These are phyloP conservation scores for Echites panduratus DNA, from an alignment of 257 asterid genomes.

Conservation along the genomic window DNA sequence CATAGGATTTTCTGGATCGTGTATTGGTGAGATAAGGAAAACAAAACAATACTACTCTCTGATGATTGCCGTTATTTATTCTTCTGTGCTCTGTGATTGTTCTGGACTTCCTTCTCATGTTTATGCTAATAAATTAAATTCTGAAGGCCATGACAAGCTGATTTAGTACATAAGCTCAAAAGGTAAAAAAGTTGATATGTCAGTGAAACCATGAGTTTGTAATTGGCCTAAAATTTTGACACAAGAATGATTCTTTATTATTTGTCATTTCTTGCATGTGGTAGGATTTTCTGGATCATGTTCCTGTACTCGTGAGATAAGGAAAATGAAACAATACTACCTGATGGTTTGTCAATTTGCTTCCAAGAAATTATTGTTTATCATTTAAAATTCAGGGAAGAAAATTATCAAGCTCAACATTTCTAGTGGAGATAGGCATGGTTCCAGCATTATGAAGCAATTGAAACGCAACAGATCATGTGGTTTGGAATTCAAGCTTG, in stretches of 20 bases:
- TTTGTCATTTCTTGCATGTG: not conserved
- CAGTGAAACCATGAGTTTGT: not conserved
- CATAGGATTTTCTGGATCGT: not conserved
- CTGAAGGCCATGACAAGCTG: not conserved
- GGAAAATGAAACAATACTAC: too few relatives aligned
- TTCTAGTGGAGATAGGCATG: conserved; percentile 35
- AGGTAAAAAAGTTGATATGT: not conserved
- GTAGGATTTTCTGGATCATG: too few relatives aligned
- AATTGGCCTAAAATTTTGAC: not conserved
- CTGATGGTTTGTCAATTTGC: too few relatives aligned
- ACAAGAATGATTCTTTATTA: not conserved
- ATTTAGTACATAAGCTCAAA: not conserved
- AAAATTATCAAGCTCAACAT: conserved; percentile 61
- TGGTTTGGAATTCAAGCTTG: conserved; percentile 61
- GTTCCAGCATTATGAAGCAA: conserved; percentile 37
- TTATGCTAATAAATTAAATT: not conserved
- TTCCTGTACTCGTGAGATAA: too few relatives aligned
- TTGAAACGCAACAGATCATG: conserved; percentile 53
- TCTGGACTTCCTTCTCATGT: not conserved
- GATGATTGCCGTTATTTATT: not conserved
- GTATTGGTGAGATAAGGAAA: not conserved
- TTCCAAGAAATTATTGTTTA: too few relatives aligned
- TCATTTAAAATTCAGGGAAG: conserved; percentile 53
- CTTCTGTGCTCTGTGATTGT: not conserved
- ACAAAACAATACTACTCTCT: not conserved